Conservation (phyloP, 305 asterid species). For the Fraxinus baroniana region DNA sequence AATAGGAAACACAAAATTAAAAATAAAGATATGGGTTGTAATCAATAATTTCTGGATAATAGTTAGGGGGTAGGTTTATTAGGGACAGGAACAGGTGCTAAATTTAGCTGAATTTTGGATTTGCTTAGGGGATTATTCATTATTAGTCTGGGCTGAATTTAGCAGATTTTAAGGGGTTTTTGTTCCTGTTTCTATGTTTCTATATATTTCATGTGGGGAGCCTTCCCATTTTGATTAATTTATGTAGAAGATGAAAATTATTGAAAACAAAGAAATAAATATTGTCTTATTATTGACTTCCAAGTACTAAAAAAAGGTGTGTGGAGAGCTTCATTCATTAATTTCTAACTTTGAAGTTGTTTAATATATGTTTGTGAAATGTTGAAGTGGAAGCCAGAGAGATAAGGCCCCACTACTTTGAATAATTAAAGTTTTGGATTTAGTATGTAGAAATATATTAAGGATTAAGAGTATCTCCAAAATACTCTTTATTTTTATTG, state of each 20-base stretch:
- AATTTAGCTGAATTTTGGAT: background rate
- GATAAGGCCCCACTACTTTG: too few relatives aligned
- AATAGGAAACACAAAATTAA: background rate
- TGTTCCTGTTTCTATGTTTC: constrained; percentile 9
- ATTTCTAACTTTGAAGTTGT: too few relatives aligned
- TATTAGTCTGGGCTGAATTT: background rate
- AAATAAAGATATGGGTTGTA: background rate
- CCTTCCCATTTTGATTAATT: background rate
- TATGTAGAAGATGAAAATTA: background rate
- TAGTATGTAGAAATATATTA: too few relatives aligned
- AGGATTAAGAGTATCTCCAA: too few relatives aligned
- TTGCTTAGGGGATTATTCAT: background rate
- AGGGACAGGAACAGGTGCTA: constrained; percentile 9
- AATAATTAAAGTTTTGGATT: too few relatives aligned
- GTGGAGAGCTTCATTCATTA: too few relatives aligned
- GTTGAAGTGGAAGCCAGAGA: too few relatives aligned
- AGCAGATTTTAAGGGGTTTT: background rate
- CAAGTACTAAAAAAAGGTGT: background rate
- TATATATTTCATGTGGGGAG: background rate
- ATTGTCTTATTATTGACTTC: background rate
- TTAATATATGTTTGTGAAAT: too few relatives aligned
- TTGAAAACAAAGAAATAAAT: background rate
- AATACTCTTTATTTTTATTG: too few relatives aligned
- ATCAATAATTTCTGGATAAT: background rate
- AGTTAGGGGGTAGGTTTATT: background rate